These are phyloP conservation scores for Cyanidiococcus yangmingshanensis DNA, from an alignment of 23 red algal genomes.

Conservation along the genomic window DNA sequence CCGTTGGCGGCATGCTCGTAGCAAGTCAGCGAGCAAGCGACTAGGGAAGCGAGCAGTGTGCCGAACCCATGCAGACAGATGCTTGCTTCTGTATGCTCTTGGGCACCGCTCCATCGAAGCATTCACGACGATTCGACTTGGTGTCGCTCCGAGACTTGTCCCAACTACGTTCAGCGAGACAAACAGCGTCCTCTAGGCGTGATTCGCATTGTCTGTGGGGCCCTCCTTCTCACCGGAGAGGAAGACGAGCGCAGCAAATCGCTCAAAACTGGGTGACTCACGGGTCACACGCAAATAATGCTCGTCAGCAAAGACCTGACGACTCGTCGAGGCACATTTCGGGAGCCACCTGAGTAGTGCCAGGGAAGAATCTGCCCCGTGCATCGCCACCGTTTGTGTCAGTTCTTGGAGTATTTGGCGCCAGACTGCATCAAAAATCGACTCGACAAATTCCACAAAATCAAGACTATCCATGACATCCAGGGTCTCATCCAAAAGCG, in stretches of 20 bases:
- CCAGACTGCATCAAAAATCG: conserved; percentile 1
- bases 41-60: too few species aligned
- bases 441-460: neutral
- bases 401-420: neutral
- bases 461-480: conserved; percentile 16
- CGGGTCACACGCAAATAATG: neutral
- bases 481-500: conserved; percentile 14
- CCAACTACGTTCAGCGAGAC: too few species aligned
- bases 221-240: conserved; percentile 18
- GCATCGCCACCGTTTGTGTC: neutral
- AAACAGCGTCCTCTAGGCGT: too few species aligned
- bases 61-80: too few species aligned
- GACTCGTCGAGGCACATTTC: neutral
- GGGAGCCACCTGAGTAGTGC: neutral
- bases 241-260: conserved; percentile 11
- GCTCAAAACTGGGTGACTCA: neutral
- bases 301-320: neutral
- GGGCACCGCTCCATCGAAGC: too few species aligned
- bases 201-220: too few species aligned
- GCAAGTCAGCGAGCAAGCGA: neutral
- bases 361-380: neutral
- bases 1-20: neutral
- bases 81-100: too few species aligned
- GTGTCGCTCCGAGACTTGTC: too few species aligned
- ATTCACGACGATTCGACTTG: too few species aligned